Evolutionary conservation across 306 rosid species (phyloP), one percentile per base, ranked within the genome.

Genomic region (Bauhinia variegata): DNA sequence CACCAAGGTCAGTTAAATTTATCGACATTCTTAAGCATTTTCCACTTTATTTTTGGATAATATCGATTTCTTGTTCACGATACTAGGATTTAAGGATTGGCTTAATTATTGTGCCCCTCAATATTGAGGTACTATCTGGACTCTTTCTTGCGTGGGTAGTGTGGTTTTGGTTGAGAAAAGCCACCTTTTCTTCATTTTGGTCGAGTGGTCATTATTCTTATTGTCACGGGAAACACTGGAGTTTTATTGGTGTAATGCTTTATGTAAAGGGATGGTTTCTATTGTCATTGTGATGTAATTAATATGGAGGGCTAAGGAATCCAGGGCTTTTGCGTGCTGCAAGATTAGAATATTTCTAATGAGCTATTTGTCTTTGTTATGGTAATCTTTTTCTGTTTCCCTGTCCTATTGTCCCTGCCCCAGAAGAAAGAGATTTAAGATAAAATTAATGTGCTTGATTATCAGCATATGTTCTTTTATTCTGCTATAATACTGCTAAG

Each of bases 311-410:
- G 78, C 28, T 69, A 48, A 73, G 60, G 75, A 72, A 77, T 81
- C 70, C 62, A 82, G 68, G 87, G 78, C 80, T 78, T 82, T 79
- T 61, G 60, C 51, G 33, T 54, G 62, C 60, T 67, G 63, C 44
- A 75, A 50, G 79, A 70, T 83, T 74, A 70, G 71, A 74, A 78
- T 66, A 7, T 68, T 51, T 50, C 28, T 67, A 63, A 54, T 19
- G 2, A 23, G 28, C 28, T 54, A 7, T 75, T 36, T 72, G 46
- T 42, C 78, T 57, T 28, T 73, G 65, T 78, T 74, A 58, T 59
- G 50, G 59, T 59, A 23, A 65, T 66, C 74, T 5, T 31, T 67
- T 50, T 23, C 19, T 41, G 54, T 43, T 54, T 4, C 1, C 12
- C 38, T 56, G 8, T 14, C 13, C 60, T 9, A 34, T 14, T 48